Base-by-base conservation (phyloP, 768 basidiomycete genomes). In the Lactarius hatsudake region DNA sequence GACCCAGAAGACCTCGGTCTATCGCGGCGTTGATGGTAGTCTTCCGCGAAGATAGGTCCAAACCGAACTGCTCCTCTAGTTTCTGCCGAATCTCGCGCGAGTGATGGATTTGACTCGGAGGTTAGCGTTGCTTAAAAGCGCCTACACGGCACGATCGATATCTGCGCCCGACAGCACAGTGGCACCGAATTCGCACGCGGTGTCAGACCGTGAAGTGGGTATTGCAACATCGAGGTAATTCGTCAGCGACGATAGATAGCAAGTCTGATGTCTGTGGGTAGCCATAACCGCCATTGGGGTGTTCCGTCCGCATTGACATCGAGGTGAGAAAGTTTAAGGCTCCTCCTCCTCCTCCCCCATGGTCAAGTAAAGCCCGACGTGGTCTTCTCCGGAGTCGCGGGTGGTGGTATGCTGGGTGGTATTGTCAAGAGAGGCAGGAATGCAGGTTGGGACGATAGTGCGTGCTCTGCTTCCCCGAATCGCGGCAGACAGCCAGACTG, bases 31-130 rank as follows among this genome's bases (percentile, higher is more conserved):
- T 95, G 76, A 95, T 92, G 32, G 82, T 81, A 32, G 80, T 79
- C 77, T 94, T 93, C 64, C 88, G 84, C 28, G 85, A 71, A 17
- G 86, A 84, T 65, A 98, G 78, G 75, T 91, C 91, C 79, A 88
- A 86, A 40, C 89, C 89, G 74, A 90, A 97, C 67, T 83, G 83
- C 67, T 87, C 86, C 77, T 98, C 96, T 40, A 99, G 80, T 73
- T 87, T 85, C 64, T 87, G 82, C 43, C 96, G 85, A 60, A 99
- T 88, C 71, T 89, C 91, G 71, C 95, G 87, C 81, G 32, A 34
- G 32, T 34, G 32, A 34, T 34, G 32, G 32, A 9, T 34, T 34
- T 34, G 32, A 34, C 32, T 34, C 9, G 32, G 65, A 97, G 81
- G 78, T 98, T 94, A 0, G 94, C 93, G 17, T 81, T 78, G 18